Percentiles rank a stretch among this genome's conserved stretches.
These are phyloP conservation scores for Leucaena leucocephala DNA, from an alignment of 306 rosid species.

Conservation along the genomic window DNA sequence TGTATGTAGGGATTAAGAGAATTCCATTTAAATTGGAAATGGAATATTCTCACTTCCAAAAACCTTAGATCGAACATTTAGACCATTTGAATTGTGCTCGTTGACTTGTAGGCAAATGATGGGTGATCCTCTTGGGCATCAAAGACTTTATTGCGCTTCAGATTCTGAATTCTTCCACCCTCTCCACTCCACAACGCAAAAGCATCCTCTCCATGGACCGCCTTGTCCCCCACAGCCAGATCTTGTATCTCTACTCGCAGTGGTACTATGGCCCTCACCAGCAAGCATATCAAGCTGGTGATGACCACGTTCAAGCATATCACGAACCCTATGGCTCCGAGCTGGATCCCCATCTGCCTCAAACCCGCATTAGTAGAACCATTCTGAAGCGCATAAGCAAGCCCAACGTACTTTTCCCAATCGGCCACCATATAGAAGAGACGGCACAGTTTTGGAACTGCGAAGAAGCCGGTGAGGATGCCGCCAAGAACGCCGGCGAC, in stretches of 20 bases:
- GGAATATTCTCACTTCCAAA: not conserved
- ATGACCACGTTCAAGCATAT: constrained; percentile 37
- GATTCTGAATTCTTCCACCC: constrained; percentile 22
- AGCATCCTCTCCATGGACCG: constrained; percentile 57
- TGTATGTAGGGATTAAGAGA: not conserved
- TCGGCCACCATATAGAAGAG: constrained; percentile 54
- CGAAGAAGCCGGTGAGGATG: constrained; percentile 53
- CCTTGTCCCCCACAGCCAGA: constrained; percentile 48
- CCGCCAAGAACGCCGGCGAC: constrained; percentile 52
- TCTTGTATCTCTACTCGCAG: constrained; percentile 39
- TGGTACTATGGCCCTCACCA: constrained; percentile 41
- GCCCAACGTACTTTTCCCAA: constrained; percentile 61
- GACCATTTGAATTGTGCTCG: constrained; percentile 42
- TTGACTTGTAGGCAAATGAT: constrained; percentile 28
- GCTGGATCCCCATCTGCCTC: constrained; percentile 49
- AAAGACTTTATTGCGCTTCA: constrained; percentile 40
- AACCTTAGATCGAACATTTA: not conserved
- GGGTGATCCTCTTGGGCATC: constrained; percentile 37
- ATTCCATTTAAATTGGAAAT: not conserved
- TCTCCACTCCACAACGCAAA: constrained; percentile 36
- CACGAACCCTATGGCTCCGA: constrained; percentile 47
- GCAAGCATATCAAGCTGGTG: constrained; percentile 50
- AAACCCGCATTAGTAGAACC: constrained; percentile 45
- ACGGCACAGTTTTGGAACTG: constrained; percentile 53
- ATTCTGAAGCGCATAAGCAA: constrained; percentile 47